A percentile compares a stretch with the other conserved stretches of the same genome.
phyloP scores from a whole-genome alignment of 768 basidiomycete genomes.

The Suillus cothurnatus region DNA sequence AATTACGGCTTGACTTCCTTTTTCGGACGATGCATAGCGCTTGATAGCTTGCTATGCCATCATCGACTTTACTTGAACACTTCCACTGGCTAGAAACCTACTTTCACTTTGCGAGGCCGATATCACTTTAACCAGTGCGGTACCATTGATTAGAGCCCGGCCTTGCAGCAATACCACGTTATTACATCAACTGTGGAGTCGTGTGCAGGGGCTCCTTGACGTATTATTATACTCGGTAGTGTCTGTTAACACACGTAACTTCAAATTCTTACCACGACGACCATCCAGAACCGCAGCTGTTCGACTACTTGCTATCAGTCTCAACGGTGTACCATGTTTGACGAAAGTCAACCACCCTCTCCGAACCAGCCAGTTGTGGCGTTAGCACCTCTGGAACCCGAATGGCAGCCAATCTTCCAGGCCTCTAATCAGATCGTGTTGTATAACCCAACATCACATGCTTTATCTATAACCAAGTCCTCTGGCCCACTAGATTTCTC shows the following conservation, averaged over 20 bases:
- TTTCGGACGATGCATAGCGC: slow-evolving; percentile 4
- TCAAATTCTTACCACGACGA: neutral
- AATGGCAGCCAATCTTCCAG: slow-evolving; percentile 83
- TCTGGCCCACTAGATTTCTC: slow-evolving; percentile 28
- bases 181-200: neutral
- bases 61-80: neutral
- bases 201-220: neutral
- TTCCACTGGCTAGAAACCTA: neutral
- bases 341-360: slow-evolving; percentile 35
- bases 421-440: slow-evolving; percentile 86
- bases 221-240: neutral
- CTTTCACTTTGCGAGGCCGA: neutral
- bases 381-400: slow-evolving; percentile 26
- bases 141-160: neutral
- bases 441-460: slow-evolving; percentile 85
- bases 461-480: slow-evolving; percentile 61
- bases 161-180: neutral
- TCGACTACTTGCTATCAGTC: neutral
- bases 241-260: neutral
- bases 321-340: slow-evolving; percentile 23
- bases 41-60: neutral
- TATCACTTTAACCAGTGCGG: neutral
- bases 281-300: neutral
- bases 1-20: slow-evolving; percentile 7
- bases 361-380: slow-evolving; percentile 34